Evolutionary conservation across 805 yeast genomes (phyloP).

Genomic region (Candida endomychidarum): DNA sequence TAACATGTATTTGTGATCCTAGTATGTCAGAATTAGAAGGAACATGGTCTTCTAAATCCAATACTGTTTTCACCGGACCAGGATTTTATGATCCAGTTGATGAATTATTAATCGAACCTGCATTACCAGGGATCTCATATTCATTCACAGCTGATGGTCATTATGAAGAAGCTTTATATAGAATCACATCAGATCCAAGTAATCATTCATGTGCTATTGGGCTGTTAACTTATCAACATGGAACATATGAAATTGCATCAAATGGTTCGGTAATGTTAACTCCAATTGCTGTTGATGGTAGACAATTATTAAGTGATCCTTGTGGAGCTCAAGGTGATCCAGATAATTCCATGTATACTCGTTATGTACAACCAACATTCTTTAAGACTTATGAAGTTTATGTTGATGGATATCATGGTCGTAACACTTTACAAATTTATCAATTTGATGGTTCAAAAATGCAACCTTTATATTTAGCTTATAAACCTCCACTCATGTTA

Average conservation of each 20-base stretch:
- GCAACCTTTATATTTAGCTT: constrained; percentile 90
- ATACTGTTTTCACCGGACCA: constrained; percentile 95
- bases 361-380: constrained; percentile 68
- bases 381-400: constrained; percentile 58
- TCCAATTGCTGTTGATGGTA: constrained; percentile 86
- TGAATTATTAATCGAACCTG: constrained; percentile 92
- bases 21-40: constrained; percentile 60
- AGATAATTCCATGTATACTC: constrained; percentile 54
- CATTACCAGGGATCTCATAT: constrained; percentile 89
- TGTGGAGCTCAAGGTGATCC: constrained; percentile 45
- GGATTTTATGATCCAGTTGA: constrained; percentile 95
- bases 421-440: constrained; percentile 69
- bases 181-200: constrained; percentile 65
- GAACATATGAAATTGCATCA: constrained; percentile 59
- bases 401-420: constrained; percentile 81
- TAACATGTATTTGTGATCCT: constrained; percentile 23
- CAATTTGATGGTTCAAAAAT: constrained; percentile 75
- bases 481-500: constrained; percentile 93
- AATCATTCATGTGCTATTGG: constrained; percentile 86
- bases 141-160: constrained; percentile 92
- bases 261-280: constrained; percentile 69
- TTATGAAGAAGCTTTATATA: constrained; percentile 87
- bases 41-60: constrained; percentile 94
- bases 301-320: constrained; percentile 87
- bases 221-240: constrained; percentile 84